Evolutionary conservation across 2,329 filamentous ascomycete genomes (phyloP).

Genomic region (Arthrobotrys musiformis): DNA sequence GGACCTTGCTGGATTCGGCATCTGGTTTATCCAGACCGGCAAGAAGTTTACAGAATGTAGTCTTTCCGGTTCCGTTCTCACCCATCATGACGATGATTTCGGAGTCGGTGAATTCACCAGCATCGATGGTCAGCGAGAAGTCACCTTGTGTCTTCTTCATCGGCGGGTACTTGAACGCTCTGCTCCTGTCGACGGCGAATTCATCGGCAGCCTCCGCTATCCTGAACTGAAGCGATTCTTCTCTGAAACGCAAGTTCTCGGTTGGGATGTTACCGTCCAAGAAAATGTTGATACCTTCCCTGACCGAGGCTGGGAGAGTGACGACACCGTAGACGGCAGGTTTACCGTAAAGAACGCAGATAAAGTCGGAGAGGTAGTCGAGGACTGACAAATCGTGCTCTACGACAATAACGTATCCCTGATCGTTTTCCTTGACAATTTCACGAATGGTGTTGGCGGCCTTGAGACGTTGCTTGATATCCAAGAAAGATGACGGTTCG

Average conservation of each 20-base stretch:
- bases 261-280: constrained; percentile 97
- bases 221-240: constrained; percentile 95
- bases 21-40: constrained; percentile 95
- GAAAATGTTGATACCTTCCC: constrained; percentile 99
- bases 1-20: constrained; percentile 74
- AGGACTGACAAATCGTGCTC: constrained; percentile 99
- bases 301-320: constrained; percentile 91
- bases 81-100: constrained; percentile 99
- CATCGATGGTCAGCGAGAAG: constrained; percentile 84
- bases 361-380: constrained; percentile 98
- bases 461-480: constrained; percentile 98
- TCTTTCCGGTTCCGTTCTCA: constrained; percentile 99
- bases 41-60: constrained; percentile 96
- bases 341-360: constrained; percentile 95
- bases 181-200: constrained; percentile 82
- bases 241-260: constrained; percentile 97
- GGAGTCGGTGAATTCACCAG: constrained; percentile 92
- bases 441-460: constrained; percentile 93
- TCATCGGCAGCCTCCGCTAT: constrained; percentile 91
- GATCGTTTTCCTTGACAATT: constrained; percentile 82
- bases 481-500: constrained; percentile 97
- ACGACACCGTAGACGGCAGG: constrained; percentile 98
- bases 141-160: constrained; percentile 94
- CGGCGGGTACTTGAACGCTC: constrained; percentile 84
- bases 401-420: constrained; percentile 88